phyloP scores from a whole-genome alignment of 352 stramenopile species.

The Globisporangium nagaii region DNA sequence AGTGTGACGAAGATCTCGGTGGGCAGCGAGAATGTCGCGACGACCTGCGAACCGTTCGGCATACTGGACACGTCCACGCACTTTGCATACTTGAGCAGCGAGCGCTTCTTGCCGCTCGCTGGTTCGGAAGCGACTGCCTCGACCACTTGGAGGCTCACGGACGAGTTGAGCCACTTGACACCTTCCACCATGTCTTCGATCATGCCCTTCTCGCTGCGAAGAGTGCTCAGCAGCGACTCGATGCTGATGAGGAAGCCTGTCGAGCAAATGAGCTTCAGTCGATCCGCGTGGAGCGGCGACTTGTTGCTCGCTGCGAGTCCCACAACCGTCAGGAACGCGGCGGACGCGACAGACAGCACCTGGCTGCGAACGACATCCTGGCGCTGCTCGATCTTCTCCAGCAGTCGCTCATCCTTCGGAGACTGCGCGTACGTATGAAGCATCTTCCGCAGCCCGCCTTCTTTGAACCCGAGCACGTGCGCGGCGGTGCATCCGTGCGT shows the following conservation, averaged over 20 bases:
- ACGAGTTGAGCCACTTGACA: constrained; percentile 74
- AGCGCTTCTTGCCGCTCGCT: constrained; percentile 33
- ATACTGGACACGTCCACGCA: constrained; percentile 60
- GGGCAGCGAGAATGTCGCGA: constrained; percentile 68
- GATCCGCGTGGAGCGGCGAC: constrained; percentile 48
- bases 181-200: constrained; percentile 90
- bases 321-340: constrained; percentile 70
- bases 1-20: constrained; percentile 46
- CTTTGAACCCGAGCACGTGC: constrained; percentile 80
- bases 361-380: constrained; percentile 79
- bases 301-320: constrained; percentile 58
- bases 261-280: constrained; percentile 55
- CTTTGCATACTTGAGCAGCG: constrained; percentile 64
- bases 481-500: constrained; percentile 80
- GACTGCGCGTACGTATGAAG: constrained; percentile 37
- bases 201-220: constrained; percentile 95
- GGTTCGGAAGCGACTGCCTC: background rate
- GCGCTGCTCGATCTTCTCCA: constrained; percentile 69
- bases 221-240: constrained; percentile 92
- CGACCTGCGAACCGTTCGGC: constrained; percentile 45
- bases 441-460: constrained; percentile 67
- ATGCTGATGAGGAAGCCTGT: constrained; percentile 90
- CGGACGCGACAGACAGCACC: constrained; percentile 59
- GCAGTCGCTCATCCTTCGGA: constrained; percentile 38
- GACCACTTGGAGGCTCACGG: constrained; percentile 72